These are phyloP conservation scores for Ampelocalamus luodianensis DNA, from an alignment of 176 grass and related monocot species.

Conservation along the genomic window DNA sequence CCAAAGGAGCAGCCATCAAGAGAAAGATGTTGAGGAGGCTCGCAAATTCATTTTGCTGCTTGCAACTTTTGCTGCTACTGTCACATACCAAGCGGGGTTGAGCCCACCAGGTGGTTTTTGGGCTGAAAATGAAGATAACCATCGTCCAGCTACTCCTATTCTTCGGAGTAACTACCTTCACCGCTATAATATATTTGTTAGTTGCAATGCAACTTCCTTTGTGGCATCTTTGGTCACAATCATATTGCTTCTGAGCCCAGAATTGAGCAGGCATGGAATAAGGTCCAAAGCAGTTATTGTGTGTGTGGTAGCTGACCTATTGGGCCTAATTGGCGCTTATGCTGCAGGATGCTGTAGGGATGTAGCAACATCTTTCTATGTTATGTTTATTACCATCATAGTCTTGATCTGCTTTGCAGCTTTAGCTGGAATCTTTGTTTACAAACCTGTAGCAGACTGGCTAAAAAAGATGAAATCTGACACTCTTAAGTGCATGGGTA, in stretches of 20 bases:
- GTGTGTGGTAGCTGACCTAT: constrained; percentile 42
- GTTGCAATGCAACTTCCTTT: constrained; percentile 51
- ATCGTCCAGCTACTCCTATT: constrained; percentile 42
- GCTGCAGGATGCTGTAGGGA: constrained; percentile 47
- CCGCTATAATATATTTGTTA: constrained; percentile 40
- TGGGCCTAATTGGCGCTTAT: constrained; percentile 38
- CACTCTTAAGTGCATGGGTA: not conserved
- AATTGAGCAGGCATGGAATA: constrained; percentile 49
- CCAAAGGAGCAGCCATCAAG: not conserved
- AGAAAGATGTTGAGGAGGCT: constrained; percentile 27
- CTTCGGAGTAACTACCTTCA: constrained; percentile 23
- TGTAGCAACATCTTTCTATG: constrained; percentile 25
- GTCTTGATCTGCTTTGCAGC: constrained; percentile 37
- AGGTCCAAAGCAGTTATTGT: constrained; percentile 41
- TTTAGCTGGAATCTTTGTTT: not conserved
- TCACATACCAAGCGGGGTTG: constrained; percentile 60
- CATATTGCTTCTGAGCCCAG: constrained; percentile 53
- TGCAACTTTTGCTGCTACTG: constrained; percentile 44
- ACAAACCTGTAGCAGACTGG: constrained; percentile 15
- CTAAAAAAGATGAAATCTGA: not conserved
- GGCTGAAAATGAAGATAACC: constrained; percentile 37
- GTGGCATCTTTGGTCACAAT: constrained; percentile 59
- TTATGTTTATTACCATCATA: constrained; percentile 5
- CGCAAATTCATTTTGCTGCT: constrained; percentile 59
- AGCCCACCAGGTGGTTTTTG: constrained; percentile 58